These are phyloP conservation scores for Spergularia bocconei DNA, from an alignment of 148 eudicot genomes.

Conservation along the genomic window DNA sequence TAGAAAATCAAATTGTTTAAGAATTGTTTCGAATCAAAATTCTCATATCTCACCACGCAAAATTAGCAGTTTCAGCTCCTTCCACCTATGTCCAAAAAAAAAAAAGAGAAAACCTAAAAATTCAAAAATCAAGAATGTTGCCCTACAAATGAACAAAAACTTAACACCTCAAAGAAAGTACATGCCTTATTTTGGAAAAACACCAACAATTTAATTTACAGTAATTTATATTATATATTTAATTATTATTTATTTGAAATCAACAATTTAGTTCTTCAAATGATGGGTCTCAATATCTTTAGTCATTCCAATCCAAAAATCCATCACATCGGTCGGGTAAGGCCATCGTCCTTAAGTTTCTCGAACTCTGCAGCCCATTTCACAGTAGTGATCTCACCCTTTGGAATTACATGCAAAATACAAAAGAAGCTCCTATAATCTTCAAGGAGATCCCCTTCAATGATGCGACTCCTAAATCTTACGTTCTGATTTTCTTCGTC, in stretches of 20 bases:
- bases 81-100: too few species aligned
- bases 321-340: not conserved
- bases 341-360: not conserved
- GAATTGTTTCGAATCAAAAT: too few species aligned
- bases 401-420: not conserved
- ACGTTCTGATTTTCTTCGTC: constrained; percentile 1
- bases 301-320: constrained; percentile 3
- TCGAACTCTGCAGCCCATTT: not conserved
- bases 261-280: not conserved
- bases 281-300: constrained; percentile 4
- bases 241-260: not conserved
- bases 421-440: not conserved
- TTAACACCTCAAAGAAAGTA: too few species aligned
- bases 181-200: too few species aligned
- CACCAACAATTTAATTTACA: too few species aligned
- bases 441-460: not conserved
- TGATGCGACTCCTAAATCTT: not conserved
- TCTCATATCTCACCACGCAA: too few species aligned
- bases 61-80: too few species aligned
- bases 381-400: not conserved
- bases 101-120: too few species aligned
- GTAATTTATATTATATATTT: too few species aligned
- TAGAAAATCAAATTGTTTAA: too few species aligned
- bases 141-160: too few species aligned
- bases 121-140: too few species aligned